These are phyloP conservation scores for Monilinia fructicola DNA, from an alignment of 2,329 filamentous ascomycete genomes.

Conservation along the genomic window DNA sequence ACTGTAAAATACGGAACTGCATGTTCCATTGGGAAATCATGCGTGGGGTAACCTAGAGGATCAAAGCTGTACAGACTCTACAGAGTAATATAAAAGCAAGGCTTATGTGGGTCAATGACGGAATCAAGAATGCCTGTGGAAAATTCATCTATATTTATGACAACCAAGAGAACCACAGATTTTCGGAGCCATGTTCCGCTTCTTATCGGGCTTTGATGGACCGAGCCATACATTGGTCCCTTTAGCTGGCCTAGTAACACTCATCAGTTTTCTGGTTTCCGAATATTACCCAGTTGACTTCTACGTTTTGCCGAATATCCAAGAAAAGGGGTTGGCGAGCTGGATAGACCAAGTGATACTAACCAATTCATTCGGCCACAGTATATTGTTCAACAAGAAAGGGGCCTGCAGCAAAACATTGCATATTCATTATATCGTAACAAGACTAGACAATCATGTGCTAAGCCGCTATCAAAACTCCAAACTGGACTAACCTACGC, in stretches of 20 bases:
- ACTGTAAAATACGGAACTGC: neutral
- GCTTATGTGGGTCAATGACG: constrained; percentile 2
- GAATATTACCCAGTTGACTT: neutral
- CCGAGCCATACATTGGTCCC: neutral
- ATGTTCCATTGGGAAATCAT: neutral
- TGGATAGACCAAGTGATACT: neutral
- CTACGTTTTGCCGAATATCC: neutral
- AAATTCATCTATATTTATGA: no score
- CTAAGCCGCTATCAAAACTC: constrained; percentile 8
- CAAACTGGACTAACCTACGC: neutral
- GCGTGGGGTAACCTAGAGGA: neutral
- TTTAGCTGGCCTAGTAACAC: neutral
- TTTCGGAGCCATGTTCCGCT: neutral
- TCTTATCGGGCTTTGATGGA: neutral
- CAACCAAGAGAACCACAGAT: neutral
- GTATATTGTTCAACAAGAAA: neutral
- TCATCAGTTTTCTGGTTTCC: no score
- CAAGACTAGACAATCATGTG: neutral
- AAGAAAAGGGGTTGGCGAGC: neutral
- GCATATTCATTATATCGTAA: constrained; percentile 23
- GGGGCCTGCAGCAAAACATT: constrained; percentile 2
- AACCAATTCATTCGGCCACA: neutral
- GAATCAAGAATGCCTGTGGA: neutral
- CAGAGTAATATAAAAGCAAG: neutral
- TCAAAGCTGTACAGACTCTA: no score